These are phyloP conservation scores for Paraurostyla sp. DNA, from an alignment of 73 alveolate genomes.

Conservation along the genomic window DNA sequence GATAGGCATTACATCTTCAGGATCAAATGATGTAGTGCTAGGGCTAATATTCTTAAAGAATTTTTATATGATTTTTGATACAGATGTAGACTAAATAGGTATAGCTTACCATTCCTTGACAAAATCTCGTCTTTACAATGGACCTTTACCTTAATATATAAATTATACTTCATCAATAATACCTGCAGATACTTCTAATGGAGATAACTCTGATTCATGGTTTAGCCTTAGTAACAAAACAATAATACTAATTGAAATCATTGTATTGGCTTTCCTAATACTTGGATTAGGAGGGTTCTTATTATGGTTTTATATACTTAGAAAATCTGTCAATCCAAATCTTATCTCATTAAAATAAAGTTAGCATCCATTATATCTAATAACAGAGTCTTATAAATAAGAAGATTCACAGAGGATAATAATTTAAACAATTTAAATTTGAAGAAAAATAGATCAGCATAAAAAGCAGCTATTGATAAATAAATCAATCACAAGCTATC, in stretches of 20 bases:
- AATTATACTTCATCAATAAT: neutral
- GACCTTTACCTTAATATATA: neutral
- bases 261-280: neutral
- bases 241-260: neutral
- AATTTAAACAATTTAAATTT: too few relatives aligned
- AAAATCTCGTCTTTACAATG: neutral
- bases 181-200: neutral
- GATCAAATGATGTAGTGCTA: neutral
- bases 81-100: neutral
- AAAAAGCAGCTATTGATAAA: too few relatives aligned
- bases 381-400: too few relatives aligned
- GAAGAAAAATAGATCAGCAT: too few relatives aligned
- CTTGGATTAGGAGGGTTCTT: neutral
- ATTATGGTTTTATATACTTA: too few relatives aligned
- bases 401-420: too few relatives aligned
- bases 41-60: neutral
- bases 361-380: too few relatives aligned
- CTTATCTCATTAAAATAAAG: too few relatives aligned
- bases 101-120: neutral
- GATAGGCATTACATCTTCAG: constrained; percentile 6
- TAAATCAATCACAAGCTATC: too few relatives aligned
- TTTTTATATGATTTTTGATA: constrained; percentile 31
- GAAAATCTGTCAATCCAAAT: too few relatives aligned
- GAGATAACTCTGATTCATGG: neutral
- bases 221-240: neutral